Percentiles rank a stretch among this genome's conserved stretches.
Conservation (phyloP, 495 filamentous ascomycete genomes). For the Aspergillus cristatus region DNA sequence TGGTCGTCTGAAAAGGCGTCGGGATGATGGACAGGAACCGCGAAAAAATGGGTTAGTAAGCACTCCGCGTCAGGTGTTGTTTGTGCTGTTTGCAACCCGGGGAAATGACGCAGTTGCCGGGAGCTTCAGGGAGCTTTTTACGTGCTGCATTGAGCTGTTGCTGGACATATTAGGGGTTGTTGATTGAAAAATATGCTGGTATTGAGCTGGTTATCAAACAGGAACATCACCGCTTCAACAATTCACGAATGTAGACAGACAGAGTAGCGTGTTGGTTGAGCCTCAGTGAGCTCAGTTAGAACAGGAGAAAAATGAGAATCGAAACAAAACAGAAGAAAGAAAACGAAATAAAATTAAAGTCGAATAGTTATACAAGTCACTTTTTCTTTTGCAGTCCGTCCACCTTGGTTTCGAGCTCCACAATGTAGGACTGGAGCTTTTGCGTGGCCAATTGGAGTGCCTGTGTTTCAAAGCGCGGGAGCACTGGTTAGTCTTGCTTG, state of each 20-base stretch:
- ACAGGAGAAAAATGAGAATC: background rate
- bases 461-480: too few relatives aligned
- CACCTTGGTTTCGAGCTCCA: constrained; percentile 72
- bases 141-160: too few relatives aligned
- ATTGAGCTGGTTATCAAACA: too few relatives aligned
- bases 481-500: too few relatives aligned
- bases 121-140: too few relatives aligned
- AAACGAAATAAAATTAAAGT: constrained; percentile 1
- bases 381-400: constrained; percentile 55
- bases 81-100: constrained; percentile 22
- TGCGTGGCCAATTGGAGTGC: constrained; percentile 80
- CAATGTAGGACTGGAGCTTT: constrained; percentile 74
- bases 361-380: background rate
- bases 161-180: too few relatives aligned
- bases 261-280: too few relatives aligned
- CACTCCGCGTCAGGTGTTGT: constrained; percentile 6
- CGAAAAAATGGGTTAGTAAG: too few relatives aligned
- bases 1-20: background rate
- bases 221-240: too few relatives aligned
- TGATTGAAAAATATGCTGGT: too few relatives aligned
- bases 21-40: too few relatives aligned
- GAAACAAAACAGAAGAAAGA: background rate
- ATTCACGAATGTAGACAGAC: too few relatives aligned
- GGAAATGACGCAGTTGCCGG: constrained; percentile 4
- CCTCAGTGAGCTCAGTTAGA: background rate